Base-by-base conservation (phyloP, 192 early-diverging fungal genomes). In the Linnemannia schmuckeri region DNA sequence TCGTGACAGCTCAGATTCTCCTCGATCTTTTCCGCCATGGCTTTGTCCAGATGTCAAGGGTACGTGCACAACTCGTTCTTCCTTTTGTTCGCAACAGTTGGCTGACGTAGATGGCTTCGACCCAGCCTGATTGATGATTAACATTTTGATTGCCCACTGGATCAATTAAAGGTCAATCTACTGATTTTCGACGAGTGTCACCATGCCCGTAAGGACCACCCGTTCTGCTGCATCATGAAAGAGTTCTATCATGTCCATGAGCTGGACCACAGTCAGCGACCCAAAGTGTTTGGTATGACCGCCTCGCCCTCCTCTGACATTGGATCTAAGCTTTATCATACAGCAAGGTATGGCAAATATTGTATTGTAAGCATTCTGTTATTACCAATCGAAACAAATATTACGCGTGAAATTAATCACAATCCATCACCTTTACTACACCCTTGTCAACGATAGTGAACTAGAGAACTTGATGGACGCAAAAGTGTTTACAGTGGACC, bases 171-270 rank as follows among this genome's bases (percentile, higher is more conserved):
- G 92, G 93, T 98, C 42, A 91, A 95, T 82, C 83, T 99, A 72
- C 89, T 99, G 9, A 92, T 99, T n/a, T 96, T 99, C 90, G 98
- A 99, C 87, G 98, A 99, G 85, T 96, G 95, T 72, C 98, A 99
- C 89, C 96, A 99, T 83, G 92, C 97, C 7, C 89, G 94, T 24
- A 93, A 93, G 77, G 90, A 91, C 44, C 95, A 96, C 78, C 93
- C 94, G 0, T 97, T 95, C 87, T 90, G 94, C 71, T 83, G 94
- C 33, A 94, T 98, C 37, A 97, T 99, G 95, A 91, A 91, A 52
- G 93, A 96, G 71, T 97, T 97, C 83, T 98, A 98, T 85, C 78
- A 80, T 44, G 63, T 30, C 18, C 78, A 90, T 55, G 80, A 84
- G n/a, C 88, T 88, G 33, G 88, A 87, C 0, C 80, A 78, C 5